Evolutionary conservation across 441 rosid species (phyloP), one percentile per base, ranked within the genome.

Genomic region (Gossypium lobatum): DNA sequence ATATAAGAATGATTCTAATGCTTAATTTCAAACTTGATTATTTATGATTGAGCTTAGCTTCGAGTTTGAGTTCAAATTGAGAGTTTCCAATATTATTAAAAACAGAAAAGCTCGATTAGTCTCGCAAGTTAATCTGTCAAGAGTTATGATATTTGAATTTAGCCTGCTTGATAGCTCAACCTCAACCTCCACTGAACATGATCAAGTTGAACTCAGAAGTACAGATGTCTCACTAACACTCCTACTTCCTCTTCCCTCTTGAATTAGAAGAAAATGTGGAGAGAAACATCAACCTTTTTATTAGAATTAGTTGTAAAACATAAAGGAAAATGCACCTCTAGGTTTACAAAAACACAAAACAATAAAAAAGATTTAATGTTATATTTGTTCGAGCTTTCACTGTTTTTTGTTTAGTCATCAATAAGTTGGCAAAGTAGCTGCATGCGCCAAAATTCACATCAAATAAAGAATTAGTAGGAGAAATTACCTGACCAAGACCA

Each of bases 401-500:
- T 59, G 57, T 23, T 59, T 60, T 37, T 59, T 50, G 54, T 25
- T 61, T 25, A 16, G 68, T 26, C 17, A 70, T 54, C 11, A 6
- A 20, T 54, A n/a, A 13, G 59, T 48, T 25, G 42, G n/a, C 54
- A 14, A 14, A 48, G 16, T 53, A 53, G 10, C 62, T 8, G 9
- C 9, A 61, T n/a, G 17, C 2, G 17, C 45, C 48, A 17, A 72
- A 26, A 21, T 48, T 13, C 52, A 31, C 52, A 34, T 31, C 46
- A 70, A 0, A 11, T 0, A 1, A 46, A 52, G 23, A 20, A 23
- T 57, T n/a, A 70, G 31, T 74, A 54, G 52, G 39, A 75, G 11
- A 70, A 46, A 25, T 53, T 83, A 94, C 98, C 98, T 92, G 99
- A 20, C 99, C 98, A 54, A 92, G 99, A 73, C 98, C 99, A 58